Base-by-base conservation (phyloP, 768 basidiomycete genomes). In the Floccularia luteovirens region DNA sequence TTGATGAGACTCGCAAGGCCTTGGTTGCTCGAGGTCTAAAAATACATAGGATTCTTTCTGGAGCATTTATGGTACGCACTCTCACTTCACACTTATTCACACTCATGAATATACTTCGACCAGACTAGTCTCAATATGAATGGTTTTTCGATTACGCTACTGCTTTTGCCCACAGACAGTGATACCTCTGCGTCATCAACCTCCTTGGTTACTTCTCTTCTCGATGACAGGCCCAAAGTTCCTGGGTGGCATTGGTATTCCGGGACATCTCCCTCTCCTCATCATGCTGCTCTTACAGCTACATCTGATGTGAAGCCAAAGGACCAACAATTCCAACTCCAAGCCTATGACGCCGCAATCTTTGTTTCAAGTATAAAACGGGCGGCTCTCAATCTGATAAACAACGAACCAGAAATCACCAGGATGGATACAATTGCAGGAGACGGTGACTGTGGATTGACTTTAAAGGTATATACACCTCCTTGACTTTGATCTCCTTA, bases 41-140 rank as follows among this genome's bases (percentile, higher is more conserved):
- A 24, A 66, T 81, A 19, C 67, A 74, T 46, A 68, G 90, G 7
- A 64, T 90, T 28, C 51, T 93, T 6, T 67, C 77, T 8, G 92
- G 92, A 2, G 82, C 84, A 10, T 91, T 85, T 61, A 94, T 96
- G 92, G 89, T 82, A 40, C 30, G 68, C 17, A 17, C 19, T 12
- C 21, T 36, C 14, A 21, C 10, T 25, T 38, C 6, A 19, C 10
- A 4, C 8, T 24, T 8, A 10, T 30, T 24, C 20, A 4, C 14
- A 36, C 31, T 41, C 24, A 16, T 25, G 11, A 17, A 43, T 7
- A 31, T 36, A 35, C 33, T 31, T 24, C n/a, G n/a, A n/a, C 36
- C 57, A 83, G 90, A 91, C 89, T 17, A 88, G 84, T 42, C 72
- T 94, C 47, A 92, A 90, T 60, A 91, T 92, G 87, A 87, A 90